A percentile compares a stretch with the other conserved stretches of the same genome.
phyloP scores from a whole-genome alignment of 192 early-diverging fungal genomes.

The Linnemannia zychae region DNA sequence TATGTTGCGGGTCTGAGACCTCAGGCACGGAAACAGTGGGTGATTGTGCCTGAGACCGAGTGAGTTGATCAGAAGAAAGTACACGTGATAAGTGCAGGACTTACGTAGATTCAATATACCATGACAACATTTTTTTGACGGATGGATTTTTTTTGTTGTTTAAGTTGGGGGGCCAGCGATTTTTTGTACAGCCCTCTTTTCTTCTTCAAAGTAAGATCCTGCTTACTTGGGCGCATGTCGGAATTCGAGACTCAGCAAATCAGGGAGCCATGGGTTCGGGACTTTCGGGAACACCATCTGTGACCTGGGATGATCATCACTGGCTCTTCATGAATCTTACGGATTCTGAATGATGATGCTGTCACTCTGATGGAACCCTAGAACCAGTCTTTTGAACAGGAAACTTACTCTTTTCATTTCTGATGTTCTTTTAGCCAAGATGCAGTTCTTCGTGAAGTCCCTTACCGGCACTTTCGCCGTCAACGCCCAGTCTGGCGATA shows the following conservation, averaged over 20 bases:
- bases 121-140: not conserved
- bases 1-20: not conserved
- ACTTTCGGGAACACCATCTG: not conserved
- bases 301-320: not conserved
- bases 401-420: not conserved
- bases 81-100: not conserved
- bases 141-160: constrained; percentile 8
- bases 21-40: not conserved
- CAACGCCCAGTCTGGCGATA: constrained; percentile 61
- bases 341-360: not conserved
- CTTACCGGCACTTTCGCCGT: constrained; percentile 73
- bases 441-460: constrained; percentile 77
- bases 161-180: not conserved
- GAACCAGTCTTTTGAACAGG: not conserved
- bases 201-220: constrained; percentile 46
- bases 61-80: not conserved
- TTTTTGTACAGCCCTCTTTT: constrained; percentile 34
- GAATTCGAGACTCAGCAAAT: not conserved
- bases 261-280: not conserved
- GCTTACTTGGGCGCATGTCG: constrained; percentile 4
- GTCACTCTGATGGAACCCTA: not conserved
- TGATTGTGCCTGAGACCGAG: not conserved
- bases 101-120: not conserved
- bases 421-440: constrained; percentile 42
- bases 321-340: not conserved